Conservation (phyloP, 345 rosid genomes). For the Cochlearia excelsa region DNA sequence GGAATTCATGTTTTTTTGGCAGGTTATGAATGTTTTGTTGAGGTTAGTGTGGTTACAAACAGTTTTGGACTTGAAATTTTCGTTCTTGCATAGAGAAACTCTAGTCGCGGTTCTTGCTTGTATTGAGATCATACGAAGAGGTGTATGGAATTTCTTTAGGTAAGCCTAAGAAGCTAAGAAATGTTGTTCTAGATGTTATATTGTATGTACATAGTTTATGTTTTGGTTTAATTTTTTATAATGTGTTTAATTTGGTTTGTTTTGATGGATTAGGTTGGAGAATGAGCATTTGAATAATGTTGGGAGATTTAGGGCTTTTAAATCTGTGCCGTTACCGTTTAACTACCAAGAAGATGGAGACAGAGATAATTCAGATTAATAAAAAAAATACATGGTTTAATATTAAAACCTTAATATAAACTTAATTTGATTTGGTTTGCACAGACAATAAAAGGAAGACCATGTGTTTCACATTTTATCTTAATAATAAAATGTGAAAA, state of each 20-base stretch:
- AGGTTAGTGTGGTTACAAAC: slow-evolving; percentile 73
- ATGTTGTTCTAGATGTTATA: not conserved
- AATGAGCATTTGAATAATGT: slow-evolving; percentile 75
- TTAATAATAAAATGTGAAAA: not conserved
- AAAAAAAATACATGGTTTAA: not conserved
- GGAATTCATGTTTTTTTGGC: slow-evolving; percentile 11
- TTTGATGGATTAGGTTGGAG: slow-evolving; percentile 51
- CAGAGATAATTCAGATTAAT: slow-evolving; percentile 19
- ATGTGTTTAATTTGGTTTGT: not conserved
- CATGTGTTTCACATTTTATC: slow-evolving; percentile 8
- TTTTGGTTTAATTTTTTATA: too few species aligned
- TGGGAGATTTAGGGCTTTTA: slow-evolving; percentile 64
- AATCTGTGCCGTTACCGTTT: slow-evolving; percentile 69
- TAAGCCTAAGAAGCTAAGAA: slow-evolving; percentile 17
- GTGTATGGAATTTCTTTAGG: slow-evolving; percentile 76
- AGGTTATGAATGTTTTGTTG: slow-evolving; percentile 53
- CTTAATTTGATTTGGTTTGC: slow-evolving; percentile 13
- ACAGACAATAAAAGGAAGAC: too few species aligned
- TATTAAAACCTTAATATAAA: not conserved
- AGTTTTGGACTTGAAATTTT: slow-evolving; percentile 37
- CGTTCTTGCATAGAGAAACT: slow-evolving; percentile 41
- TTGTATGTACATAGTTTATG: not conserved
- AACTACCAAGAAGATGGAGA: slow-evolving; percentile 50
- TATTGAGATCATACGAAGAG: slow-evolving; percentile 68
- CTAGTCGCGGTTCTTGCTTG: slow-evolving; percentile 49